Evolutionary conservation across 2,329 filamentous ascomycete genomes (phyloP), one percentile per base, ranked within the genome.

Genomic region (Sporothrix pseudoabietina): DNA sequence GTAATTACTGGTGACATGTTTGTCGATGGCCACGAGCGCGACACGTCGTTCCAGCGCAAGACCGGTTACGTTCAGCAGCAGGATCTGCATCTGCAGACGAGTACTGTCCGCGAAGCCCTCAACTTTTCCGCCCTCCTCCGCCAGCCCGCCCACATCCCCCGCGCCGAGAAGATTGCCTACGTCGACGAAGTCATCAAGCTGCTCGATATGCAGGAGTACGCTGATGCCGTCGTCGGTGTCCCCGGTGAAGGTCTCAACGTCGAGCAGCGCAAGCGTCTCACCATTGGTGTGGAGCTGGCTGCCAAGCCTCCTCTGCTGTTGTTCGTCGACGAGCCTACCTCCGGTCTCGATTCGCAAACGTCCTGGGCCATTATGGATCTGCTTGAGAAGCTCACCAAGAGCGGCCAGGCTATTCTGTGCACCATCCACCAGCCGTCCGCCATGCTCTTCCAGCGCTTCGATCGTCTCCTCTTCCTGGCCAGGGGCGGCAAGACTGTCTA

Each of bases 361-460:
- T 95, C 94, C 0, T 98, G 94, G 93, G 92, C 93, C 76, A 97
- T 98, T 79, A 87, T 94, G 63, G 91, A 94, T 80, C 87, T 98
- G 12, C 87, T 98, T 55, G 92, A 97, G 82, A 97, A 97, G 82
- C 86, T 98, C 47, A 94, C 94, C 78, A 92, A 95, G 81, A 92
- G 90, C 75, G 95, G 95, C 19, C 94, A 97, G 80, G 94, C 94
- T 71, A 93, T 98, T 82, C 90, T 98, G n/a, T 97, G 94, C 84
- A 98, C 95, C 0, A 98, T 98, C 74, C 94, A 98, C 81, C 95
- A 98, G 81, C 94, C 94, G n/a, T 97, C 94, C 16, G 94, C 94
- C 57, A 94, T 97, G 88, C 87, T 98, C 72, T 97, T 98, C 85
- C 93, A 97, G 81, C 91, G 93, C 74, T 98, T 96, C 80, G 92